Evolutionary conservation across 768 basidiomycete genomes (phyloP).

Genomic region (Pleurotus pulmonarius): DNA sequence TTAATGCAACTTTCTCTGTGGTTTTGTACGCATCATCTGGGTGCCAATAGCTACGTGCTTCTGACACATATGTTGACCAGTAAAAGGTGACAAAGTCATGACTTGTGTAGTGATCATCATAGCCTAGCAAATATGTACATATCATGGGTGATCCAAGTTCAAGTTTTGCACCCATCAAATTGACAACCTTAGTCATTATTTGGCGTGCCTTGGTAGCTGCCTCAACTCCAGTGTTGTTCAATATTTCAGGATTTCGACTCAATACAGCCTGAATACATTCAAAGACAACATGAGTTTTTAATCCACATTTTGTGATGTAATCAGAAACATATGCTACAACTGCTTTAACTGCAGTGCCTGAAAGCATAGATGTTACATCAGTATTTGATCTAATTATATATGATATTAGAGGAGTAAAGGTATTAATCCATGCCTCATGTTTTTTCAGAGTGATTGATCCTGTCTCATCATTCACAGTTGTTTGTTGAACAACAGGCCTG

Average conservation of each 20-base stretch:
- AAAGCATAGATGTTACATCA: constrained; percentile 27
- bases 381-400: constrained; percentile 28
- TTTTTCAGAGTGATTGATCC: not conserved
- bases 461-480: not conserved
- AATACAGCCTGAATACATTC: constrained; percentile 9
- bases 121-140: constrained; percentile 17
- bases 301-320: constrained; percentile 20
- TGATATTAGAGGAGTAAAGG: constrained; percentile 1
- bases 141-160: constrained; percentile 14
- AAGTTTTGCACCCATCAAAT: constrained; percentile 20
- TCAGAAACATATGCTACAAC: constrained; percentile 27
- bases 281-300: not conserved
- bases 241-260: constrained; percentile 28
- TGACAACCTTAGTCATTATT: constrained; percentile 14
- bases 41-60: constrained; percentile 6
- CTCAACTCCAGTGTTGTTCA: constrained; percentile 16
- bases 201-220: constrained; percentile 18
- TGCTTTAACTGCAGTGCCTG: constrained; percentile 31
- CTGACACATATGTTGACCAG: constrained; percentile 13
- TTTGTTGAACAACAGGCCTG: constrained; percentile 7
- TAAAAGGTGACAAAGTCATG: constrained; percentile 20
- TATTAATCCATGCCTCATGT: constrained; percentile 3
- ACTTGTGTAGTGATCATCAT: constrained; percentile 28
- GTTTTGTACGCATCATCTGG: not conserved
- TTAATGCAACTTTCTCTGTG: not conserved